Evolutionary conservation across 768 basidiomycete species (phyloP).

Genomic region (Russula foetens): DNA sequence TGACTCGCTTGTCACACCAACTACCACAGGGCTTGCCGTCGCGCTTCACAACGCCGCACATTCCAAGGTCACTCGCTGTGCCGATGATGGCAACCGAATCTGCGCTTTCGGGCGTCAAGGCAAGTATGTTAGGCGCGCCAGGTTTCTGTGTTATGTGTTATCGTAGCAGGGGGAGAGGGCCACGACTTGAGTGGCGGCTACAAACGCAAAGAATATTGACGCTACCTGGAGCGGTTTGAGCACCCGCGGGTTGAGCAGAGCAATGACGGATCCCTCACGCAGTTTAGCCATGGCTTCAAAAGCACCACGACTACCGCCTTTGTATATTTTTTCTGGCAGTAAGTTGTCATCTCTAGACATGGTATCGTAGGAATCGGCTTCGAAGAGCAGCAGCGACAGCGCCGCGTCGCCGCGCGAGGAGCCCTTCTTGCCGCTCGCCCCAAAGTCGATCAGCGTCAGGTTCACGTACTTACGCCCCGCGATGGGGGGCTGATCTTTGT

Average conservation of each 20-base stretch:
- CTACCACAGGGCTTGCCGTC: slow-evolving; percentile 77
- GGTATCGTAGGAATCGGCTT: slow-evolving; percentile 66
- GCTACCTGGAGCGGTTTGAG: slow-evolving; percentile 77
- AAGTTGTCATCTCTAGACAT: slow-evolving; percentile 44
- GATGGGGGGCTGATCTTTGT: slow-evolving; percentile 29
- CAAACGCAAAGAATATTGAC: neutral
- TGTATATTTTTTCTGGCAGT: slow-evolving; percentile 56
- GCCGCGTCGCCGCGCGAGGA: slow-evolving; percentile 75
- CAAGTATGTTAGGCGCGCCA: slow-evolving; percentile 68
- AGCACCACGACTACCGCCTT: slow-evolving; percentile 87
- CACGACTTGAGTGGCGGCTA: neutral
- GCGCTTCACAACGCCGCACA: slow-evolving; percentile 67
- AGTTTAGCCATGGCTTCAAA: slow-evolving; percentile 84
- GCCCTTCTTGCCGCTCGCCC: slow-evolving; percentile 50
- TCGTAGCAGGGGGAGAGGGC: too few relatives aligned
- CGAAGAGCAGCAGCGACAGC: slow-evolving; percentile 79
- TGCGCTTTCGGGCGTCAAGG: slow-evolving; percentile 77
- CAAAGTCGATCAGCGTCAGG: slow-evolving; percentile 78
- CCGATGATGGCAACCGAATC: slow-evolving; percentile 81
- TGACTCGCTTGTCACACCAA: slow-evolving; percentile 88
- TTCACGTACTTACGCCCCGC: slow-evolving; percentile 77
- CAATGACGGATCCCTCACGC: slow-evolving; percentile 83
- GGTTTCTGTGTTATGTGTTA: slow-evolving; percentile 43
- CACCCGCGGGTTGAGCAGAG: slow-evolving; percentile 80
- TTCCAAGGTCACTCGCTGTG: slow-evolving; percentile 77